These are phyloP conservation scores for Lyophyllum shimeji DNA, from an alignment of 768 basidiomycete species.

Conservation along the genomic window DNA sequence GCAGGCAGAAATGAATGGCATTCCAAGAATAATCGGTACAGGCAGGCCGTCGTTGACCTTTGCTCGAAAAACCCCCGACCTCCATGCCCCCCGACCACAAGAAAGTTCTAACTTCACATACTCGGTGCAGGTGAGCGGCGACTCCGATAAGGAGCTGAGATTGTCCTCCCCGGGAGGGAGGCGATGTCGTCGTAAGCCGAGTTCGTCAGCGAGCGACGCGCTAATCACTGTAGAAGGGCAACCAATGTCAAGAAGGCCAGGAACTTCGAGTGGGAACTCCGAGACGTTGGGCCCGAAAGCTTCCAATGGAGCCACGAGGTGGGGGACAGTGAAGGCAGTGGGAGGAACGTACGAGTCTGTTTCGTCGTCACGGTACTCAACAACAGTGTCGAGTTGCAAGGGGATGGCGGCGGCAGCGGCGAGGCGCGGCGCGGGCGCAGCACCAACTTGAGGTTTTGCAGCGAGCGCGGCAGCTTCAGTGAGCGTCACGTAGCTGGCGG, in stretches of 20 bases:
- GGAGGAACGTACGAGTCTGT: neutral
- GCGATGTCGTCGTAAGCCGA: slow-evolving; percentile 8
- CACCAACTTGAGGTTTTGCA: no score
- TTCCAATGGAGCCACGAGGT: neutral
- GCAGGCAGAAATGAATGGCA: slow-evolving; percentile 19
- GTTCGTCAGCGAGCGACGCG: slow-evolving; percentile 3
- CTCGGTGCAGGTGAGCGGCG: slow-evolving; percentile 15
- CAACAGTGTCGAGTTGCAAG: neutral
- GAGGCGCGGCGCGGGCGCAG: no score
- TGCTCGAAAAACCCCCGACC: slow-evolving; percentile 12
- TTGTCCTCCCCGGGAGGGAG: slow-evolving; percentile 20
- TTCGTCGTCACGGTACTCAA: neutral
- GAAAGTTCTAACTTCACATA: slow-evolving; percentile 18
- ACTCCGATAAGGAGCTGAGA: slow-evolving; percentile 12
- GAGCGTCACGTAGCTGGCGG: neutral
- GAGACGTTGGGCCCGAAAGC: neutral
- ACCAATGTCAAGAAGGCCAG: slow-evolving; percentile 12
- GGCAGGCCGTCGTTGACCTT: slow-evolving; percentile 18
- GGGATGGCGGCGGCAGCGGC: neutral
- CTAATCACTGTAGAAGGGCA: slow-evolving; percentile 16
- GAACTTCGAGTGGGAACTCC: neutral
- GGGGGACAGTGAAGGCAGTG: neutral
- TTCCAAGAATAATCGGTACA: slow-evolving; percentile 24
- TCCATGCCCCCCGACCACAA: slow-evolving; percentile 18
- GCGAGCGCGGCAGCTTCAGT: neutral